Conservation (phyloP, 2,329 filamentous ascomycete species). For the Rhynchosporium agropyri region DNA sequence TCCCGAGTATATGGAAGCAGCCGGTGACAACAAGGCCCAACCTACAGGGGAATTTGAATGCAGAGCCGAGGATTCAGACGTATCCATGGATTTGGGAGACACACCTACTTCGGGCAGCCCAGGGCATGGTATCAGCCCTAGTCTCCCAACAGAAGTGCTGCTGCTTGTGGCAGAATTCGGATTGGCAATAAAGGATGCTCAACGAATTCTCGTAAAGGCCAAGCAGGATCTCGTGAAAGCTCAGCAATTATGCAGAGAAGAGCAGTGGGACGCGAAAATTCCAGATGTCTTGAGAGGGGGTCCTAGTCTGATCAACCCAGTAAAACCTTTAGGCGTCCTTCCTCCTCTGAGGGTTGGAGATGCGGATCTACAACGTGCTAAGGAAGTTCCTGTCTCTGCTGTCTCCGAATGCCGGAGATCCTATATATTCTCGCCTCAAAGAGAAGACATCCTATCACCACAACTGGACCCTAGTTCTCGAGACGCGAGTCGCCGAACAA, state of each 20-base stretch:
- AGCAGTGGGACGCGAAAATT: background rate
- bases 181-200: constrained; percentile 12
- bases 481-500: background rate
- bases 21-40: background rate
- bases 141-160: background rate
- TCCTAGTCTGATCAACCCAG: too few relatives aligned
- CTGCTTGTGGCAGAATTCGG: constrained; percentile 9
- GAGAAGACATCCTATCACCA: background rate
- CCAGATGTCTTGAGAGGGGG: too few relatives aligned
- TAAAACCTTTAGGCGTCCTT: background rate
- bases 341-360: constrained; percentile 5
- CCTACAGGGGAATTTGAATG: background rate
- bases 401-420: background rate
- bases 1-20: background rate
- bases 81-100: background rate
- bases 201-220: constrained; percentile 12
- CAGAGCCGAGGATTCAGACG: constrained; percentile 3
- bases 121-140: constrained; percentile 11
- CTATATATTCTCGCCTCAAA: background rate
- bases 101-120: background rate
- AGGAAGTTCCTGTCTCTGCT: background rate
- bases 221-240: constrained; percentile 5
- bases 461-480: background rate
- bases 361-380: background rate
- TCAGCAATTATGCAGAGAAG: constrained; percentile 6